Evolutionary conservation across 2,329 filamentous ascomycete genomes (phyloP), one percentile per base, ranked within the genome.

Genomic region (Calonectria pseudoreteaudii): DNA sequence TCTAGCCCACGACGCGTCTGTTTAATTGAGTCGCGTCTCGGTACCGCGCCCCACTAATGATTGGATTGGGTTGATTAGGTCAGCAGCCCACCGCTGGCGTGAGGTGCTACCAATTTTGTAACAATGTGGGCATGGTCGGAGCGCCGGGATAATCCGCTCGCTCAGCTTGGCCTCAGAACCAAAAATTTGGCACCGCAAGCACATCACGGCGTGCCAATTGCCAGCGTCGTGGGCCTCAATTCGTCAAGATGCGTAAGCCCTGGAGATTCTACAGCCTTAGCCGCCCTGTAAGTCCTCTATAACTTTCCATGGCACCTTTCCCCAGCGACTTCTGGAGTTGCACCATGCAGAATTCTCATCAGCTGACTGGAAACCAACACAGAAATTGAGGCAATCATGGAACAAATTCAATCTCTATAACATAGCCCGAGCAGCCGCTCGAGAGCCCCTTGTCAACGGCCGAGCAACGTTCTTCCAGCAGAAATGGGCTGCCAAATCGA

Each of bases 341-440:
- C 62, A 9, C 66, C 41, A 52, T 65, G 20, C 47, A 66, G 60
- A 75, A 75, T 72, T 72, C 62, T 53, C 23, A 60, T 74, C 47
- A 67, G 67, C 78, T 80, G 74, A 80, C 71, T 23, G 8, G 38
- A 28, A 66, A 64, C 53, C 62, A 47, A 75, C 60, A 68, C 83
- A 98, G 96, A 97, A 95, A 94, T 85, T 98, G 85, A 94, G 96
- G 81, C 94, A 97, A 88, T 95, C 95, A 88, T 98, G 96, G 97
- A 98, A 95, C 89, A 98, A 98, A 88, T 95, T 95, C 89, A 98
- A 98, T 83, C 90, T 99, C 76, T 99, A 94, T 91, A 98, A 98
- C 86, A 87, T 99, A 77, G 87, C 88, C 66, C 83, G 84, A 50
- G 78, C 80, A 26, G 80, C 79, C 36, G 84, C 83, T 20, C 78